These are phyloP conservation scores for Sonneratia caseolaris DNA, from an alignment of 345 rosid species.

Conservation along the genomic window DNA sequence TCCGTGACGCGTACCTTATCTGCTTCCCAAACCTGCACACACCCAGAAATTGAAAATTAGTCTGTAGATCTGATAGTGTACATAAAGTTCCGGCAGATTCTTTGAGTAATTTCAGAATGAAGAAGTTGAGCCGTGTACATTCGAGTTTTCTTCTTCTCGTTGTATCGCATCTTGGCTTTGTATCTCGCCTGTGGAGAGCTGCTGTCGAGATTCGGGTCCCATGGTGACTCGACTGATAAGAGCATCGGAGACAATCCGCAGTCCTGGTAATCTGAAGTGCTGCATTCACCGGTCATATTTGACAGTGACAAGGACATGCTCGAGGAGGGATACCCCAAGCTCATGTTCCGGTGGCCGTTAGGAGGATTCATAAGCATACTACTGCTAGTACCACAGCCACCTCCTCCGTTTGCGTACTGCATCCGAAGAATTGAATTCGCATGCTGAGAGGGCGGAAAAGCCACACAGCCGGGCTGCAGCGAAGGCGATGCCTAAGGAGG, in stretches of 20 bases:
- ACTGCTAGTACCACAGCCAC: neutral
- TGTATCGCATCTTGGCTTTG: slow-evolving; percentile 74
- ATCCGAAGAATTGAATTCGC: slow-evolving; percentile 18
- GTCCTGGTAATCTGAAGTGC: slow-evolving; percentile 53
- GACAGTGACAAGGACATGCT: slow-evolving; percentile 50
- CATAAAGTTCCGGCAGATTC: neutral
- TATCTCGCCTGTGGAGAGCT: slow-evolving; percentile 60
- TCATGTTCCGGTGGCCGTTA: slow-evolving; percentile 28
- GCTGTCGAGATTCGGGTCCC: slow-evolving; percentile 63
- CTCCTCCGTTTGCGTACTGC: slow-evolving; percentile 16
- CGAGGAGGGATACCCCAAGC: slow-evolving; percentile 39
- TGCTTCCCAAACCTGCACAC: slow-evolving; percentile 64
- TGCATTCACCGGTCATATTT: slow-evolving; percentile 53
- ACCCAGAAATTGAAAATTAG: neutral
- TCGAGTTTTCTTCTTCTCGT: slow-evolving; percentile 66
- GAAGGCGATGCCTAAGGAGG: slow-evolving; percentile 39
- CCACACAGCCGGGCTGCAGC: slow-evolving; percentile 30
- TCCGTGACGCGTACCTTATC: slow-evolving; percentile 78
- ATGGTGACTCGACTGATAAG: slow-evolving; percentile 50
- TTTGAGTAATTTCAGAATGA: too few species aligned
- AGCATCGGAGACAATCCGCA: slow-evolving; percentile 47
- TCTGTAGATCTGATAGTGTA: neutral
- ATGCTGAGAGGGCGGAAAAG: slow-evolving; percentile 27
- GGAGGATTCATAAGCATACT: slow-evolving; percentile 36
- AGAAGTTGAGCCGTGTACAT: slow-evolving; percentile 25